Evolutionary conservation across 345 rosid species (phyloP).

Genomic region (Heritiera fomes): DNA sequence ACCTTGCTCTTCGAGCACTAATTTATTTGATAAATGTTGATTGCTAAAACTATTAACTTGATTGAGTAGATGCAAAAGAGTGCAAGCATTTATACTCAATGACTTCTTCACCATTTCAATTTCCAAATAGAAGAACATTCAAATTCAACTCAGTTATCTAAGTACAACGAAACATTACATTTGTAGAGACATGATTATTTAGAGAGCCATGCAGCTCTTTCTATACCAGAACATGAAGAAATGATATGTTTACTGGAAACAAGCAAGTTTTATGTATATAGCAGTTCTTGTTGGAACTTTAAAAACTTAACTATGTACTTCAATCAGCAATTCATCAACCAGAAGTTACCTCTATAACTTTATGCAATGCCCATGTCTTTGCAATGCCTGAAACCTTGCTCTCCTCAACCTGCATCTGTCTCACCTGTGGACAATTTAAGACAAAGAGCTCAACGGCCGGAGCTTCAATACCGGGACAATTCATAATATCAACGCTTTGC

Average conservation of each 20-base stretch:
- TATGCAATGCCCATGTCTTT: conserved; percentile 40
- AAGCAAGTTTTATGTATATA: conserved; percentile 12
- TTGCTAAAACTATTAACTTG: no score
- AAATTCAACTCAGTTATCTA: not conserved
- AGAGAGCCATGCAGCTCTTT: not conserved
- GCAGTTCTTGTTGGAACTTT: conserved; percentile 19
- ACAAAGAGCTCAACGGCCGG: conserved; percentile 56
- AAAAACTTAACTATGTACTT: conserved; percentile 26
- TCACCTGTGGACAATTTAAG: conserved; percentile 46
- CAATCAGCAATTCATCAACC: conserved; percentile 22
- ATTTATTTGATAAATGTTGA: no score
- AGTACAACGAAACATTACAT: no score
- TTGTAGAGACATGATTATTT: conserved; percentile 22
- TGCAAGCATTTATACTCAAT: conserved; percentile 1
- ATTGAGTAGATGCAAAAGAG: not conserved
- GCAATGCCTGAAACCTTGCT: conserved; percentile 54
- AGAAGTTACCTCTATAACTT: conserved; percentile 45
- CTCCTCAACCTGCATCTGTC: conserved; percentile 58
- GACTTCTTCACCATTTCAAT: not conserved
- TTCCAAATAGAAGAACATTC: conserved; percentile 8
- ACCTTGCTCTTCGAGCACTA: conserved; percentile 2
- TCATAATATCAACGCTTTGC: conserved; percentile 49
- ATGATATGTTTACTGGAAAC: conserved; percentile 19
- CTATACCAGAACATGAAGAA: not conserved
- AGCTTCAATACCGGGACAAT: conserved; percentile 47